Base-by-base conservation (phyloP, 305 asterid genomes). In the Withania somnifera region DNA sequence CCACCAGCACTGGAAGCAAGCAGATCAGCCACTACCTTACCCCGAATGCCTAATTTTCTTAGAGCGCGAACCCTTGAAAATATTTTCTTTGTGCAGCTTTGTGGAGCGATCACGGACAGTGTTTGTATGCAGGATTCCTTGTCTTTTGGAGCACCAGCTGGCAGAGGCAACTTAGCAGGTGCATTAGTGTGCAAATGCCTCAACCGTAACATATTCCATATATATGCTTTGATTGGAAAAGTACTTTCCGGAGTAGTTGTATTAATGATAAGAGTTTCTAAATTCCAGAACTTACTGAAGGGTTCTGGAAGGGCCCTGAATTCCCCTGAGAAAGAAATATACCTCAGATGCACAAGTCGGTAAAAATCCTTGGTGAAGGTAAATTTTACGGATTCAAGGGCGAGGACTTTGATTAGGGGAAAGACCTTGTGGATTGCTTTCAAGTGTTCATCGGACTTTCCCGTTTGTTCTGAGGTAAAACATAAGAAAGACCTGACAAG, bases 21-120 rank as follows among this genome's bases (percentile, higher is more conserved):
- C 4, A 56, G 81, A 56, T 26, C 69, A 9, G 61, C 24, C 24
- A 80, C 53, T 45, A 36, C 3, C 51, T 52, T 58, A 2, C 85
- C 87, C 5, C 81, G 79, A 61, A 86, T 36, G n/a, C 86, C 87
- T 17, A 86, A 47, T 42, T 82, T 86, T 58, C 56, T 77, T 14
- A 86, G 82, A 24, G 84, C 71, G 0, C 53, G 83, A 3, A 40
- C 52, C 81, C 45, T 47, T 15, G 30, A 67, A 32, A 83, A 81
- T 10, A 77, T 61, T 3, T 53, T 83, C 7, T 58, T 50, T 0
- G 64, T 69, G 81, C 82, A 77, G 67, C 83, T 83, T 54, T 76
- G 80, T 2, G 86, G 86, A 1, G 84, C 20, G 2, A 83, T 81
- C 3, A 20, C 67, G 10, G 86, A 80, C 22, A 83, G 78, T 2